Base-by-base conservation (phyloP, 179 eudicot genomes). In the Silene noctiflora region DNA sequence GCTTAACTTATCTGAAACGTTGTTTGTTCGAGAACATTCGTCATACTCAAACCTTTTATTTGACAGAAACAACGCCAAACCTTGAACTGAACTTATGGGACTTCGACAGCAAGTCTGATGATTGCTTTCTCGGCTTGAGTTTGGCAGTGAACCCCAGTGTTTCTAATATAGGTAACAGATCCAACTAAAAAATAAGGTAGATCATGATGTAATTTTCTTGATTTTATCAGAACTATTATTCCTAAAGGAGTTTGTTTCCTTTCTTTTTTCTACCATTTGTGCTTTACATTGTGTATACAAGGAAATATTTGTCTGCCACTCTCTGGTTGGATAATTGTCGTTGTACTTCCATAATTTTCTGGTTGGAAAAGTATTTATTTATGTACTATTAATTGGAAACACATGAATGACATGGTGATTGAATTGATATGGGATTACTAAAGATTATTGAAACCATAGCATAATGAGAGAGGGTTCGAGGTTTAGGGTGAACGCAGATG, bases 21-120 rank as follows among this genome's bases (percentile, higher is more conserved):
- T 27, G 33, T 63, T 55, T 60, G 51, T 58, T 44, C 27, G 53
- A 67, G 75, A 21, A 29, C 76, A 69, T 68, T 21, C 1, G 35
- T 61, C 33, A 44, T 46, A 44, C 59, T 14, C 33, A 62, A 62
- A 4, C 39, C 72, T 58, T 22, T 42, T 66, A 13, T 31, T 65
- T 46, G 14, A 61, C 92, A 90, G 94, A 86, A 81, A 71, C 85
- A 72, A 82, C 82, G 82, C 94, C 96, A 82, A 89, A 92, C 85
- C 97, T 94, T 72, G 98, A 94, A 76, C 84, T 94, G 85, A 92
- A 91, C 85, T 87, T 92, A 44, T 92, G 98, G 95, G 93, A 91
- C 79, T 94, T 89, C 31, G 89, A 91, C 79, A 80, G 84, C 76
- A 84, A 88, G 82, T 78, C 85, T 42, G 97, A 94, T 81, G 97